These are phyloP conservation scores for Backusella tarrabulga DNA, from an alignment of 192 early-diverging fungal species.

Conservation along the genomic window DNA sequence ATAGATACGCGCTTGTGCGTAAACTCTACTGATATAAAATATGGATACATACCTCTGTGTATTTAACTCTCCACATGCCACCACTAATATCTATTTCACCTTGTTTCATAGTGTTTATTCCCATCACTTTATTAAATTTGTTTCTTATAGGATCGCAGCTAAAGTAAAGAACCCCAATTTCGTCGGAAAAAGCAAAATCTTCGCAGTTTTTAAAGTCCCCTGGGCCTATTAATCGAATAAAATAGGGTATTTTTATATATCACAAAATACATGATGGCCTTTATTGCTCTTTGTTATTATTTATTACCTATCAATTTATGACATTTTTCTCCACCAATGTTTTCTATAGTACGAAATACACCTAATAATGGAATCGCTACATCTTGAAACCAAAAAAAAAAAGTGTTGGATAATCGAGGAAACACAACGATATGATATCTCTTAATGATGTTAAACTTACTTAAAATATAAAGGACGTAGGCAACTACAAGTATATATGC, in stretches of 20 bases:
- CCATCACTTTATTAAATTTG: conserved; percentile 20
- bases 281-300: not conserved
- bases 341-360: not conserved
- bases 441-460: not conserved
- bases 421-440: not conserved
- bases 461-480: not conserved
- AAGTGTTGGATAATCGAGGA: not conserved
- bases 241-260: not conserved
- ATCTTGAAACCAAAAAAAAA: not conserved
- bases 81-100: conserved; percentile 6
- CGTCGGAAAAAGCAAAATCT: not conserved
- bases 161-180: conserved; percentile 4
- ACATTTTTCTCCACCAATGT: not conserved
- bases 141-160: conserved; percentile 26
- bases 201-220: conserved; percentile 18
- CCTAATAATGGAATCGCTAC: not conserved
- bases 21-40: not conserved
- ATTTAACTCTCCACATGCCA: conserved; percentile 17
- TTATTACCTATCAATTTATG: conserved; percentile 10
- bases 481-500: not conserved
- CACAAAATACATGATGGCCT: not conserved
- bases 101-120: not conserved
- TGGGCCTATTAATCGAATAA: not conserved
- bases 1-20: not conserved
- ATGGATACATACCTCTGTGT: conserved; percentile 11